These are phyloP conservation scores for Magnaporthales sp. DNA, from an alignment of 2,329 filamentous ascomycete genomes.

Conservation along the genomic window DNA sequence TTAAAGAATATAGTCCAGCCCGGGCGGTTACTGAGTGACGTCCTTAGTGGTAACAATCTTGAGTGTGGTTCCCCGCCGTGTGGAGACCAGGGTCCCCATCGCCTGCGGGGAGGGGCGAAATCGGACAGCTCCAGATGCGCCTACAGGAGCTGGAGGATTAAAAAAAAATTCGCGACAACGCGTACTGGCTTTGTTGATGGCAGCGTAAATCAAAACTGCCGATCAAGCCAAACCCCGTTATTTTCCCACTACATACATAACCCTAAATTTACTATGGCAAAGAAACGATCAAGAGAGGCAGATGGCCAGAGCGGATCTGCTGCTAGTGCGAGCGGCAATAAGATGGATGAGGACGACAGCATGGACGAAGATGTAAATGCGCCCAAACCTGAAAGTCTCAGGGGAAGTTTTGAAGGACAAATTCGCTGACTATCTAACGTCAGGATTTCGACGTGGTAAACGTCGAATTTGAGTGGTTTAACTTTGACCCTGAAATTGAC, in stretches of 20 bases:
- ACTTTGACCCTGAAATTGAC: slow-evolving; percentile 80
- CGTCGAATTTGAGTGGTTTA: slow-evolving; percentile 98
- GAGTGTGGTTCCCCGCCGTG: neutral
- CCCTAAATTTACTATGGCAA: slow-evolving; percentile 19
- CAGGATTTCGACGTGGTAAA: slow-evolving; percentile 78
- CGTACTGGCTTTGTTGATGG: neutral
- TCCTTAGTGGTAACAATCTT: neutral
- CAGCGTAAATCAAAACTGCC: neutral
- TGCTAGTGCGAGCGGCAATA: slow-evolving; percentile 16
- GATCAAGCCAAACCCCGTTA: neutral
- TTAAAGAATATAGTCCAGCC: neutral
- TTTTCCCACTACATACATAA: neutral
- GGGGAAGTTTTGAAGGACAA: neutral
- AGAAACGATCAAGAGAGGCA: slow-evolving; percentile 26
- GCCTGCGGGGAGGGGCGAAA: neutral
- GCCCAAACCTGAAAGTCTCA: neutral
- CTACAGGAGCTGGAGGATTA: neutral
- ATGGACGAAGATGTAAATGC: slow-evolving; percentile 42
- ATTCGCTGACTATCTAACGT: slow-evolving; percentile 9
- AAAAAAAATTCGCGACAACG: neutral
- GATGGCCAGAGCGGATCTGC: slow-evolving; percentile 16
- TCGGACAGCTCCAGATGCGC: neutral
- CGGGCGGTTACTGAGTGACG: neutral
- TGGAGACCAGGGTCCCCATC: neutral
- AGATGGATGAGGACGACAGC: slow-evolving; percentile 34